A percentile compares a stretch with the other conserved stretches of the same genome.
Conservation (phyloP, 257 asterid species). For the Rauvolfia tetraphylla region DNA sequence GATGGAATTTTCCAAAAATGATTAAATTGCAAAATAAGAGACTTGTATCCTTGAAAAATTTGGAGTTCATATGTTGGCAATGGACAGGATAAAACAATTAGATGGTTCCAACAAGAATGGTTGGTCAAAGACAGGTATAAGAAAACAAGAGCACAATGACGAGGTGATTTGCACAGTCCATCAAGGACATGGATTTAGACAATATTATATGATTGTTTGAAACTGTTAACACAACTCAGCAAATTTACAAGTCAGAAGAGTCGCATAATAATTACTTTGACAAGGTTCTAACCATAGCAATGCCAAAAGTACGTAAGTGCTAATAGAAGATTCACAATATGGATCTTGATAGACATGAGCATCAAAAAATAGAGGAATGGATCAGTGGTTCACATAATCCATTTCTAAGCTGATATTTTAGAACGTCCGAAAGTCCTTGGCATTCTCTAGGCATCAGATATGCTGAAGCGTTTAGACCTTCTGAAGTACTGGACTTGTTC, state of each 20-base stretch:
- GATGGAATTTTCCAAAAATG: neutral
- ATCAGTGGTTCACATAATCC: neutral
- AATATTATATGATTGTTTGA: neutral
- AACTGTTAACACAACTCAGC: neutral
- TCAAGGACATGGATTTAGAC: neutral
- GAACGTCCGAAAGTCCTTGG: neutral
- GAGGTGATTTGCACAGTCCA: neutral
- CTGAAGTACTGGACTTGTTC: neutral
- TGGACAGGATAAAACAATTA: neutral
- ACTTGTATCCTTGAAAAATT: neutral
- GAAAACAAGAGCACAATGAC: neutral
- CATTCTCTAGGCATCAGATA: neutral
- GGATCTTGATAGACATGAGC: neutral
- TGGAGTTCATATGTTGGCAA: neutral
- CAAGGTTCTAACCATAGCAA: neutral
- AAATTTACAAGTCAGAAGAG: neutral
- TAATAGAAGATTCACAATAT: neutral
- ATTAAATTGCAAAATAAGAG: neutral
- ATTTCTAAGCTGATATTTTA: neutral
- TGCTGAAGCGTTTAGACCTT: neutral
- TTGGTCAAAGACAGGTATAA: neutral
- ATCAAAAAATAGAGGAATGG: neutral
- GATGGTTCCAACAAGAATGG: neutral
- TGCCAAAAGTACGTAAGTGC: neutral
- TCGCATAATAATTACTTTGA: neutral